Evolutionary conservation across 441 rosid genomes (phyloP).

Genomic region (Eutrema salsugineum): DNA sequence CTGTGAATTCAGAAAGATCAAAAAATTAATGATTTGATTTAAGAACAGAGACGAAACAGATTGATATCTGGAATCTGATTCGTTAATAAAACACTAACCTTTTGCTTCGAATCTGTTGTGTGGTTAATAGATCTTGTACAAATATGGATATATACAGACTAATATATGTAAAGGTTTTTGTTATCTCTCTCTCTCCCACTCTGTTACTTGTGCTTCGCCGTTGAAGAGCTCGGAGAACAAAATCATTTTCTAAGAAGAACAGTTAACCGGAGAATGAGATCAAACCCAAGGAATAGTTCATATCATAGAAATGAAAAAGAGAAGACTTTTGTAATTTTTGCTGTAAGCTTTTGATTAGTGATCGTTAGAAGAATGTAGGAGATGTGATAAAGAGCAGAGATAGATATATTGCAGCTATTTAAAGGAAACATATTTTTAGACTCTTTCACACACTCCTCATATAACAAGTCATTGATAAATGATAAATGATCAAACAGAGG

Average conservation of each 20-base stretch:
- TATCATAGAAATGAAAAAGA: neutral
- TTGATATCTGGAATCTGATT: neutral
- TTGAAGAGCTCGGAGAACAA: constrained; percentile 34
- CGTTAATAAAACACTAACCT: constrained; percentile 23
- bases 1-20: neutral
- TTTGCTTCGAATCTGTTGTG: neutral
- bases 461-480: neutral
- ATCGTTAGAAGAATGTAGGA: neutral
- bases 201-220: constrained; percentile 53
- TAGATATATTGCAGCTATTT: neutral
- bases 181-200: constrained; percentile 80
- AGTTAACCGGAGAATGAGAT: neutral
- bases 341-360: neutral
- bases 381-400: neutral
- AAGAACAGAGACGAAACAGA: neutral
- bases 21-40: neutral
- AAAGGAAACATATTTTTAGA: neutral
- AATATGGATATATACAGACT: neutral
- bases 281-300: neutral
- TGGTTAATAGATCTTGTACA: neutral
- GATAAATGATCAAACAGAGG: neutral
- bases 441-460: neutral
- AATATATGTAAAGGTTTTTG: neutral
- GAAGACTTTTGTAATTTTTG: neutral
- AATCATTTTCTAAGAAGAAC: constrained; percentile 40